These are phyloP conservation scores for Hura crepitans DNA, from an alignment of 441 rosid genomes.

Conservation along the genomic window DNA sequence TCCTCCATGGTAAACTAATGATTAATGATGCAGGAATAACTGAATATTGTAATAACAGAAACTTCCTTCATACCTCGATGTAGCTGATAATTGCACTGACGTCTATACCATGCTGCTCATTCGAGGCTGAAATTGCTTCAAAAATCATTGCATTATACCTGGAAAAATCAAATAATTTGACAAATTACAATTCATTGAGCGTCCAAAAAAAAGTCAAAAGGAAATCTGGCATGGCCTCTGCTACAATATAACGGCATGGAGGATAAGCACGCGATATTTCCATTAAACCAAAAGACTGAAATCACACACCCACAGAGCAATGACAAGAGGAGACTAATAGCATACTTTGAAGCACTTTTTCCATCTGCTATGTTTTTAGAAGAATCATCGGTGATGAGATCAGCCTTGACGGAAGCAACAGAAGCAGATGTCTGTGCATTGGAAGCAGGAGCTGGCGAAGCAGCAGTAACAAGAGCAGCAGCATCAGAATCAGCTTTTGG, in stretches of 20 bases:
- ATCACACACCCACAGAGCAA: background rate
- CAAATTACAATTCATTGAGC: background rate
- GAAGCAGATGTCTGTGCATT: conserved; percentile 23
- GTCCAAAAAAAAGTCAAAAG: background rate
- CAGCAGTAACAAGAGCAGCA: conserved; percentile 22
- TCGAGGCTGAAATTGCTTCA: conserved; percentile 51
- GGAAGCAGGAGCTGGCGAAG: conserved; percentile 19
- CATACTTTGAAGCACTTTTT: conserved; percentile 41
- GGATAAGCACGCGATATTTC: conserved; percentile 1
- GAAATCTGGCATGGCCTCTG: background rate
- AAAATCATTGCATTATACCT: conserved; percentile 54
- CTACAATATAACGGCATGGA: background rate
- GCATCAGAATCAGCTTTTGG: conserved; percentile 33
- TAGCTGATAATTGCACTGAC: conserved; percentile 43
- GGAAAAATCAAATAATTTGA: conserved; percentile 9
- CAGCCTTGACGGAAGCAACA: conserved; percentile 26
- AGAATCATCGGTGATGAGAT: conserved; percentile 29
- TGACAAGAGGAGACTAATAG: background rate
- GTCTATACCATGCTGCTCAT: conserved; percentile 47
- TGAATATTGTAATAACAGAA: conserved; percentile 5
- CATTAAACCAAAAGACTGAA: background rate
- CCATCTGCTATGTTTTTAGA: conserved; percentile 26
- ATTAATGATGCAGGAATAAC: background rate
- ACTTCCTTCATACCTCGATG: conserved; percentile 43
- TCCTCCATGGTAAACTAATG: background rate